Conservation (phyloP, 495 filamentous ascomycete genomes). For the Hypomontagnella submonticulosa region DNA sequence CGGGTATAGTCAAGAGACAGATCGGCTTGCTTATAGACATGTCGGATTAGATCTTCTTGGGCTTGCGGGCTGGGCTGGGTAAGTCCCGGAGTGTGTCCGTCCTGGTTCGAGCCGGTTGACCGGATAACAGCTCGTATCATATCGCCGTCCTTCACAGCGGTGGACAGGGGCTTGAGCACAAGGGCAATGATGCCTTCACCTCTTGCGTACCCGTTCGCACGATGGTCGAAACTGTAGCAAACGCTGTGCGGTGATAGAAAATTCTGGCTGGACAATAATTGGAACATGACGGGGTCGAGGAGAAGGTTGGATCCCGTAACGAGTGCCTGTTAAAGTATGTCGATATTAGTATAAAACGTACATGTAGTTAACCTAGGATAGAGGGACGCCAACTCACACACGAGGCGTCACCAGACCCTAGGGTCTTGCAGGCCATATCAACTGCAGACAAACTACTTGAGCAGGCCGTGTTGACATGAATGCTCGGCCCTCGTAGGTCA, state of each 20-base stretch:
- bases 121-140: slow-evolving; percentile 69
- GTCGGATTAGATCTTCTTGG: slow-evolving; percentile 61
- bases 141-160: slow-evolving; percentile 59
- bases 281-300: slow-evolving; percentile 47
- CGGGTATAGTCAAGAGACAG: slow-evolving; percentile 54
- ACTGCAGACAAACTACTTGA: slow-evolving; percentile 71
- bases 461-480: slow-evolving; percentile 59
- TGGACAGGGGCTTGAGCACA: slow-evolving; percentile 62
- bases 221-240: slow-evolving; percentile 66
- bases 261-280: slow-evolving; percentile 37
- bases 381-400: slow-evolving; percentile 3
- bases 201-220: slow-evolving; percentile 69
- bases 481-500: slow-evolving; percentile 34
- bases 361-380: background rate
- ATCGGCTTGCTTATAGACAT: slow-evolving; percentile 57
- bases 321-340: slow-evolving; percentile 10
- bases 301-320: slow-evolving; percentile 21
- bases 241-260: slow-evolving; percentile 52
- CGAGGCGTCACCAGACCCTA: slow-evolving; percentile 62
- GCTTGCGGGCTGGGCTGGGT: slow-evolving; percentile 60
- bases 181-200: slow-evolving; percentile 67
- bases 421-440: slow-evolving; percentile 78
- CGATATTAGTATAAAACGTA: background rate
- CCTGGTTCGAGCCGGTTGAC: slow-evolving; percentile 61
- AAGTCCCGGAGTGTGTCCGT: slow-evolving; percentile 61